Evolutionary conservation across 148 eudicot species (phyloP).

Genomic region (Dysphania ambrosioides): DNA sequence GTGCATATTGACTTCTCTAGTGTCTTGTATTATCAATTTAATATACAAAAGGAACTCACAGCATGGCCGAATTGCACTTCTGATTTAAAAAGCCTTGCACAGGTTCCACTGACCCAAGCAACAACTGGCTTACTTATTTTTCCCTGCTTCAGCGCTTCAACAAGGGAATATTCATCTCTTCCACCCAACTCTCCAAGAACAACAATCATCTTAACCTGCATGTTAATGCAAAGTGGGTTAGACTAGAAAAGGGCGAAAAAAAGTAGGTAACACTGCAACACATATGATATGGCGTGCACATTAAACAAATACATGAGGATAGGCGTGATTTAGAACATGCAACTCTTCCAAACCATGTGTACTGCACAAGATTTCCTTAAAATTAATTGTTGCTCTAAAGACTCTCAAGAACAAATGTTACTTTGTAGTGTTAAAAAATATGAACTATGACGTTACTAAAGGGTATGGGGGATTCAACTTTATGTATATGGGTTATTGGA

Average conservation of each 20-base stretch:
- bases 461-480: background rate
- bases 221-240: slow-evolving; percentile 20
- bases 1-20: background rate
- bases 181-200: slow-evolving; percentile 99
- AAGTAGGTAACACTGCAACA: background rate
- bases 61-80: slow-evolving; percentile 99
- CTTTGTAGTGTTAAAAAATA: background rate
- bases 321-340: slow-evolving; percentile 6
- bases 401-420: background rate
- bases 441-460: background rate
- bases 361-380: background rate
- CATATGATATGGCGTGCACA: background rate
- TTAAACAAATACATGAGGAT: background rate
- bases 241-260: background rate
- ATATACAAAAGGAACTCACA: slow-evolving; percentile 43
- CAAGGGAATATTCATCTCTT: slow-evolving; percentile 95
- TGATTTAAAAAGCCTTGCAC: slow-evolving; percentile 93
- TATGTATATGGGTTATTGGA: background rate
- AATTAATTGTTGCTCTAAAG: background rate
- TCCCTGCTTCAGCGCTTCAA: slow-evolving; percentile 94
- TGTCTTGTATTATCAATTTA: background rate
- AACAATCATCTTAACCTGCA: slow-evolving; percentile 88
- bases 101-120: slow-evolving; percentile 99
- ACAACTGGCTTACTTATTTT: slow-evolving; percentile 90
- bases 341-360: background rate